phyloP scores from a whole-genome alignment of 2,329 filamentous ascomycete species.

The Alternaria viburni region DNA sequence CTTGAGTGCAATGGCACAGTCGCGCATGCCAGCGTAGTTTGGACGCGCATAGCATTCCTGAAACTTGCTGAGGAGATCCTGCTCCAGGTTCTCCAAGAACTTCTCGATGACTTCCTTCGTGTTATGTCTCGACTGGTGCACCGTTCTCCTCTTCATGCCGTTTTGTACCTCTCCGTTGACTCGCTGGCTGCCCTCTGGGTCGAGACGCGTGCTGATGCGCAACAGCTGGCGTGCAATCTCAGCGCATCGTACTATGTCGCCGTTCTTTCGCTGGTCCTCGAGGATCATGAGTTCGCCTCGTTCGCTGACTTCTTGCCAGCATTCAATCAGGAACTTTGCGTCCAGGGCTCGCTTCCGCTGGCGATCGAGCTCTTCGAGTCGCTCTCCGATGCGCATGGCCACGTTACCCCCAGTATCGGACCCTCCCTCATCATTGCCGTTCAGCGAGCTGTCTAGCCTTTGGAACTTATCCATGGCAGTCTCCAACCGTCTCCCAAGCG shows the following conservation, averaged over 20 bases:
- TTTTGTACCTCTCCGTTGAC: constrained; percentile 55
- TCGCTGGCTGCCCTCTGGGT: constrained; percentile 67
- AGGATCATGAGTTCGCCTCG: constrained; percentile 84
- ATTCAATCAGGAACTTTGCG: constrained; percentile 93
- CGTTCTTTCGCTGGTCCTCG: constrained; percentile 85
- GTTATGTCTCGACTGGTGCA: constrained; percentile 57
- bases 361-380: constrained; percentile 90
- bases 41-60: constrained; percentile 95
- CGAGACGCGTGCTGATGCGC: constrained; percentile 90
- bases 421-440: constrained; percentile 64
- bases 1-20: constrained; percentile 89
- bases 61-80: constrained; percentile 93
- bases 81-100: constrained; percentile 93
- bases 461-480: constrained; percentile 93
- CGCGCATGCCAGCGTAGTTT: constrained; percentile 97
- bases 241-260: constrained; percentile 91
- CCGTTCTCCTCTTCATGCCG: constrained; percentile 48
- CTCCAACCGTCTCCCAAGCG: constrained; percentile 85
- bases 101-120: constrained; percentile 93
- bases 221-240: constrained; percentile 92
- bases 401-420: constrained; percentile 76
- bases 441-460: constrained; percentile 82
- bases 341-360: constrained; percentile 90
- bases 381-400: constrained; percentile 92
- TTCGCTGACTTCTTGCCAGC: constrained; percentile 95